phyloP scores from a whole-genome alignment of 2,329 filamentous ascomycete species.

The Microcyclospora tardicrescens region DNA sequence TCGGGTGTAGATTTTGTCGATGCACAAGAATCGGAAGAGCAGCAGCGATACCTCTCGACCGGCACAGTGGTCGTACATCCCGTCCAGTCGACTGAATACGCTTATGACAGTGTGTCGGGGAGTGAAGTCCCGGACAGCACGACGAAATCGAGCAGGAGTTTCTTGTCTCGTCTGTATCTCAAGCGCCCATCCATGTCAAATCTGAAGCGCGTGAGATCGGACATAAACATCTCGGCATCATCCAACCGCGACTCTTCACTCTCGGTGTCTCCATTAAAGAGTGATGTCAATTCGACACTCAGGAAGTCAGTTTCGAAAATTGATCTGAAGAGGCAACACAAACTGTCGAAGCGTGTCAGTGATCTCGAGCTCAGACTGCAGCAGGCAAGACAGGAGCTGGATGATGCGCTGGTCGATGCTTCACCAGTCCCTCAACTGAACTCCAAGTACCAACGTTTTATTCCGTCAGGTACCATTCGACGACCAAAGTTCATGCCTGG shows the following conservation, averaged over 20 bases:
- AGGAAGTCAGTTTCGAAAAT: conserved; percentile 40
- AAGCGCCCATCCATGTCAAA: conserved; percentile 22
- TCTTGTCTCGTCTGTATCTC: conserved; percentile 15
- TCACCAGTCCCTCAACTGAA: conserved; percentile 27
- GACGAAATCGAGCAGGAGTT: conserved; percentile 5
- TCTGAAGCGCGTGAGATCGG: conserved; percentile 22
- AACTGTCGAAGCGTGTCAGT: conserved; percentile 46
- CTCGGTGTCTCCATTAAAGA: conserved; percentile 21
- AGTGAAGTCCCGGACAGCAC: conserved; percentile 13
- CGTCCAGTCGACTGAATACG: not conserved
- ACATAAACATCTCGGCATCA: conserved; percentile 16
- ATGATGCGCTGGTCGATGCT: conserved; percentile 33
- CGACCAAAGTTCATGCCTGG: conserved; percentile 23
- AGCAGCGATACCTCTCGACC: conserved; percentile 7
- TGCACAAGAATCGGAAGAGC: conserved; percentile 6
- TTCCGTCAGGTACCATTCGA: conserved; percentile 12
- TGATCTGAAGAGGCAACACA: conserved; percentile 44
- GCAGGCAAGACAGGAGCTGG: conserved; percentile 42
- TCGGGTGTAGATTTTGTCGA: conserved; percentile 14
- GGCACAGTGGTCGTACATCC: conserved; percentile 6
- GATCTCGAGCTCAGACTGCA: conserved; percentile 47
- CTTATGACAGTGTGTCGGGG: conserved; percentile 2
- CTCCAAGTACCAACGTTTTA: conserved; percentile 23
- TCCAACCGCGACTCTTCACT: conserved; percentile 26
- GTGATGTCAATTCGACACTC: conserved; percentile 18